Conservation (phyloP, 805 yeast species). For the Hanseniaspora lindneri region DNA sequence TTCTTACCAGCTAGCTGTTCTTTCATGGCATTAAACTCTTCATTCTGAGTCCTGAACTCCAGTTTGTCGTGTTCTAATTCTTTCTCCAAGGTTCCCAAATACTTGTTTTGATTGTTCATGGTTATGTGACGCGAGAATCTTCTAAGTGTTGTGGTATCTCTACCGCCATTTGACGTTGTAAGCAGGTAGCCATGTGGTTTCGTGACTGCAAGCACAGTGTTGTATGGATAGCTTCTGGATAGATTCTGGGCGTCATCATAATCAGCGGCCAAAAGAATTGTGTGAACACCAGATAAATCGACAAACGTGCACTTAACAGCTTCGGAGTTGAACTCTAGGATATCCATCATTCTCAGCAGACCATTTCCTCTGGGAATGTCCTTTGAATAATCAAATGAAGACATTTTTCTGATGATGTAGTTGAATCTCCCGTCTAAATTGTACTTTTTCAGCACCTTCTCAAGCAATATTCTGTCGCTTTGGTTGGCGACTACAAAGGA, state of each 20-base stretch:
- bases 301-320: slow-evolving; percentile 50
- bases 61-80: slow-evolving; percentile 17
- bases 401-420: slow-evolving; percentile 19
- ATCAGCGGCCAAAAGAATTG: slow-evolving; percentile 41
- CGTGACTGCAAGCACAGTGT: slow-evolving; percentile 5
- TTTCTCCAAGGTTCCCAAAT: slow-evolving; percentile 17
- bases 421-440: slow-evolving; percentile 15
- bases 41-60: not conserved
- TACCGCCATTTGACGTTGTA: slow-evolving; percentile 32
- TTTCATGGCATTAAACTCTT: not conserved
- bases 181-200: slow-evolving; percentile 32
- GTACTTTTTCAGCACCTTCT: slow-evolving; percentile 27
- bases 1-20: not conserved
- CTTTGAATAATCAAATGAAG: slow-evolving; percentile 36
- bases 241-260: slow-evolving; percentile 40
- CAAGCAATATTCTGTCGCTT: slow-evolving; percentile 43
- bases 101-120: slow-evolving; percentile 13
- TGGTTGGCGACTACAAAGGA: slow-evolving; percentile 58
- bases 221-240: slow-evolving; percentile 27
- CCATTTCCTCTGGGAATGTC: slow-evolving; percentile 34
- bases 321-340: slow-evolving; percentile 43
- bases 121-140: not conserved
- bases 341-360: slow-evolving; percentile 42
- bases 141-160: slow-evolving; percentile 18
- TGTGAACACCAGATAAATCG: slow-evolving; percentile 51